These are phyloP conservation scores for Tulasnella sp. DNA, from an alignment of 768 basidiomycete species.

Conservation along the genomic window DNA sequence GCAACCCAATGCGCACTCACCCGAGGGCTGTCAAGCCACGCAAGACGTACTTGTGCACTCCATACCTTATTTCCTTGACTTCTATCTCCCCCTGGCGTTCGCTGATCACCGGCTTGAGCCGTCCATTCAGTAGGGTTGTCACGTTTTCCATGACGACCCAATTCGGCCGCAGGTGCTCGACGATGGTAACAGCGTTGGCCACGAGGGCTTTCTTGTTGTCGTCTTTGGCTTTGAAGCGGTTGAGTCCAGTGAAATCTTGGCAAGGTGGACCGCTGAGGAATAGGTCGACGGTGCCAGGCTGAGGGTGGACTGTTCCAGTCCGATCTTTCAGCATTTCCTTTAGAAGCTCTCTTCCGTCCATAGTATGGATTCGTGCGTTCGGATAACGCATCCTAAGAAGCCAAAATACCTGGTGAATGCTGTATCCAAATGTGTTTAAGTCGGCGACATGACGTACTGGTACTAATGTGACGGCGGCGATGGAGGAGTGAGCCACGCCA, in stretches of 20 bases:
- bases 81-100: not conserved
- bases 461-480: not conserved
- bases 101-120: not conserved
- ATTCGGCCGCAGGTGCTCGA: constrained; percentile 7
- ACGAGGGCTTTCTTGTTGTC: constrained; percentile 7
- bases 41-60: constrained; percentile 28
- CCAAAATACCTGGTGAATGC: not conserved
- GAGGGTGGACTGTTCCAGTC: not conserved
- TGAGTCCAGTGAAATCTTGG: constrained; percentile 11
- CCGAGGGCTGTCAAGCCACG: constrained; percentile 50
- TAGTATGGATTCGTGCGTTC: constrained; percentile 1
- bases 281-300: constrained; percentile 7
- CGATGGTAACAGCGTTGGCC: not conserved
- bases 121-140: not conserved
- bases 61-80: not conserved
- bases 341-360: constrained; percentile 3
- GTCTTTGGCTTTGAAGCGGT: constrained; percentile 5
- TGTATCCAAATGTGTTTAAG: not conserved
- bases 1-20: constrained; percentile 28
- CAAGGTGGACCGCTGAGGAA: constrained; percentile 6
- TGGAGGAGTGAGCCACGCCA: not conserved
- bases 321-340: not conserved
- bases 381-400: not conserved
- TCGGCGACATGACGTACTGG: not conserved
- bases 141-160: constrained; percentile 12